These are phyloP conservation scores for Artemisia annua DNA, from an alignment of 129 eudicot species.

Conservation along the genomic window DNA sequence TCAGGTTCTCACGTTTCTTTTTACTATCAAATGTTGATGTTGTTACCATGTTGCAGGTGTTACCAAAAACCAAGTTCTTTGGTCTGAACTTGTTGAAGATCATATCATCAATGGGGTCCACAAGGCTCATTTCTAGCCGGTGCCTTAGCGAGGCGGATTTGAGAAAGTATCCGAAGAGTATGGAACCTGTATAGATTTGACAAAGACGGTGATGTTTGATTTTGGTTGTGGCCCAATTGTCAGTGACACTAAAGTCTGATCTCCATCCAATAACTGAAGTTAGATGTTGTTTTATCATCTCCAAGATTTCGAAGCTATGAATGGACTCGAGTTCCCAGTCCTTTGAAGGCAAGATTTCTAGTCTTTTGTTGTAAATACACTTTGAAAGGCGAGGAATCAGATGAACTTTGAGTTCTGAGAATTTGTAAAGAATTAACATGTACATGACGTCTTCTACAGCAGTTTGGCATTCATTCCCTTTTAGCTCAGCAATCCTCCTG, in stretches of 20 bases:
- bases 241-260: conserved; percentile 56
- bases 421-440: conserved; percentile 55
- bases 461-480: conserved; percentile 49
- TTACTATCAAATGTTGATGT: conserved; percentile 27
- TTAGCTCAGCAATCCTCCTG: conserved; percentile 90
- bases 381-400: conserved; percentile 68
- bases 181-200: conserved; percentile 57
- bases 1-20: conserved; percentile 44
- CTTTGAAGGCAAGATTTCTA: conserved; percentile 77
- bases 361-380: conserved; percentile 72
- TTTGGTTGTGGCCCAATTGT: conserved; percentile 62
- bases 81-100: conserved; percentile 35
- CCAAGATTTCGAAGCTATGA: conserved; percentile 61
- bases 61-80: conserved; percentile 42
- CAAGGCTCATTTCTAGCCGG: conserved; percentile 50
- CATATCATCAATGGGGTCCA: conserved; percentile 29
- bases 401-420: conserved; percentile 69
- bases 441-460: conserved; percentile 83
- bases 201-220: conserved; percentile 44
- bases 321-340: conserved; percentile 87
- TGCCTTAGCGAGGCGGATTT: conserved; percentile 73
- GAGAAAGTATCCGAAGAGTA: conserved; percentile 75
- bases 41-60: conserved; percentile 22
- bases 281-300: conserved; percentile 69
- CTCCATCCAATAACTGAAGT: conserved; percentile 57